Percentiles rank a stretch among this genome's conserved stretches.
phyloP scores from a whole-genome alignment of 305 asterid genomes.

The Fraxinus latifolia region DNA sequence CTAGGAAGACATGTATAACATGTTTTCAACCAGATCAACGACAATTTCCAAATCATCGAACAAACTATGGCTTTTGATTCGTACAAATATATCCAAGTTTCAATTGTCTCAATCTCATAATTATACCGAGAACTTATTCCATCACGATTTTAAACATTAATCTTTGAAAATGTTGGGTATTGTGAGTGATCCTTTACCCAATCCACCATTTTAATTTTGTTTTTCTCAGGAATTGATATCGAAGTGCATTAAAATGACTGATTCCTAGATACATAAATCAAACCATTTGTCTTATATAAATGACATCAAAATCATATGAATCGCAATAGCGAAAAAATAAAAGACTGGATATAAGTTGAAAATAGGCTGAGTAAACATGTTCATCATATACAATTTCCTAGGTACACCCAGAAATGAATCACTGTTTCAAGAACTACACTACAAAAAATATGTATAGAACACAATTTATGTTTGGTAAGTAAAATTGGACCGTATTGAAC shows the following conservation, averaged over 20 bases:
- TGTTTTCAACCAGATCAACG: background rate
- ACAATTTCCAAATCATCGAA: background rate
- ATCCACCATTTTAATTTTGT: background rate
- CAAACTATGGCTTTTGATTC: background rate
- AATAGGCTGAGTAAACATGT: background rate
- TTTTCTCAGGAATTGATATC: background rate
- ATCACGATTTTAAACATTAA: background rate
- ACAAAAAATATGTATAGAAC: background rate
- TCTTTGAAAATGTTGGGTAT: background rate
- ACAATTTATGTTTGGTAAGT: background rate
- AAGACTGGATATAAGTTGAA: background rate
- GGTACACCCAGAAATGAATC: background rate
- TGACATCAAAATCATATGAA: background rate
- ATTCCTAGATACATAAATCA: background rate
- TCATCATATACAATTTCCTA: background rate
- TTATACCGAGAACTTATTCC: background rate
- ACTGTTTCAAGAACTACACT: background rate
- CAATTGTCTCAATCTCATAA: background rate
- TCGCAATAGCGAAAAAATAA: background rate
- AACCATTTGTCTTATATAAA: background rate
- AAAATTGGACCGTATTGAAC: background rate
- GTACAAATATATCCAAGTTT: background rate
- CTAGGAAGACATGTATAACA: background rate
- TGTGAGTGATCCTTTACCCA: background rate
- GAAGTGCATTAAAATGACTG: background rate